Conservation (phyloP, 306 rosid species). For the Carpinus fangiana region DNA sequence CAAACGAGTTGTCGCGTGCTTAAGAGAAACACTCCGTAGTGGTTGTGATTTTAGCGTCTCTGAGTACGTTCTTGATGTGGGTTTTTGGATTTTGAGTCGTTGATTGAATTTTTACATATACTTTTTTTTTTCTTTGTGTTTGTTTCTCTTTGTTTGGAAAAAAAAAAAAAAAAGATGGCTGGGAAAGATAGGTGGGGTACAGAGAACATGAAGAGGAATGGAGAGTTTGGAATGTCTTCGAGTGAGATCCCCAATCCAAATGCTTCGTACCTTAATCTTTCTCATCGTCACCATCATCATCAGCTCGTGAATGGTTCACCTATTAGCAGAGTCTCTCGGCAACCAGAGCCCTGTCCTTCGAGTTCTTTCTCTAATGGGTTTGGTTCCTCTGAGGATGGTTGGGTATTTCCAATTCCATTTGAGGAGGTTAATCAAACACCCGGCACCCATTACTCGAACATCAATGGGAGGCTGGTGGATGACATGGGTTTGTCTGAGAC, state of each 20-base stretch:
- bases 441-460: slow-evolving; percentile 10
- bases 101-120: slow-evolving; percentile 1
- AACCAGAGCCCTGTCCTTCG: slow-evolving; percentile 31
- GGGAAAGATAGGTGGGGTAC: slow-evolving; percentile 25
- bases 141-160: background rate
- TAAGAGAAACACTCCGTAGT: no score
- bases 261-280: slow-evolving; percentile 15
- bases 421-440: slow-evolving; percentile 23
- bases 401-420: slow-evolving; percentile 26
- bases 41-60: background rate
- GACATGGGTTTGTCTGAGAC: slow-evolving; percentile 37
- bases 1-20: background rate
- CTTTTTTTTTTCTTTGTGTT: background rate
- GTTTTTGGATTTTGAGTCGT: slow-evolving; percentile 26
- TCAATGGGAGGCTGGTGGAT: slow-evolving; percentile 22
- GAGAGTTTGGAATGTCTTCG: slow-evolving; percentile 9
- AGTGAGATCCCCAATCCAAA: slow-evolving; percentile 25
- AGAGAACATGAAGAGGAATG: slow-evolving; percentile 25
- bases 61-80: slow-evolving; percentile 19
- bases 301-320: slow-evolving; percentile 35
- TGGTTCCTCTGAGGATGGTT: slow-evolving; percentile 13
- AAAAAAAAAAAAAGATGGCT: slow-evolving; percentile 26
- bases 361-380: slow-evolving; percentile 33
- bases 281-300: slow-evolving; percentile 27
- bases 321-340: slow-evolving; percentile 27